Conservation (phyloP, 148 eudicot species). For the Amaranthus cruentus region DNA sequence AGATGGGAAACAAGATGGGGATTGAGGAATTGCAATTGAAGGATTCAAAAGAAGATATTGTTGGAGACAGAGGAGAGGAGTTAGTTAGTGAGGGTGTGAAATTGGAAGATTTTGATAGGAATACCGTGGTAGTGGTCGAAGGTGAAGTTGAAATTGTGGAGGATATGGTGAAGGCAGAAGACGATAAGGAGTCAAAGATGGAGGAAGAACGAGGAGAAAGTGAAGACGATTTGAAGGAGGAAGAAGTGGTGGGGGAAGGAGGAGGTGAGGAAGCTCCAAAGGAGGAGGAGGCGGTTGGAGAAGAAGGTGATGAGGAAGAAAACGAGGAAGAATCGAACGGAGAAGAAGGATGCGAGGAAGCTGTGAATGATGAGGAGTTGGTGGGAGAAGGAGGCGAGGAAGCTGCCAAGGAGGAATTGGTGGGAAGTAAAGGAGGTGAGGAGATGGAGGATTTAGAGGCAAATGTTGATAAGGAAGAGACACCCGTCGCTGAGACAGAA, state of each 20-base stretch:
- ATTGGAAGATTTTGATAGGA: background rate
- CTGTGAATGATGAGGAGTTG: background rate
- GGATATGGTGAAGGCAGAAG: background rate
- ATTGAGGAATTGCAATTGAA: conserved; percentile 4
- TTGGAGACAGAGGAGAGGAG: background rate
- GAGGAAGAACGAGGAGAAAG: background rate
- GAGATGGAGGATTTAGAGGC: conserved; percentile 23
- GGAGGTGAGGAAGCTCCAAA: conserved; percentile 11
- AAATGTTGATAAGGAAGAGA: conserved; percentile 21
- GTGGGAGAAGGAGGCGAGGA: conserved; percentile 3
- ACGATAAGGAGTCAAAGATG: conserved; percentile 14
- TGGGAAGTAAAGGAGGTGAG: conserved; percentile 17
- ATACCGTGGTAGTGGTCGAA: background rate
- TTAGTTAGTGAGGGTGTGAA: background rate
- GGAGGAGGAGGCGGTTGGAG: conserved; percentile 12
- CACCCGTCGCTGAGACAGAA: conserved; percentile 25
- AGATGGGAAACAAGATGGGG: background rate
- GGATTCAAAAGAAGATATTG: background rate
- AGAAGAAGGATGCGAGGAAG: conserved; percentile 5
- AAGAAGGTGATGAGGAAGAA: background rate
- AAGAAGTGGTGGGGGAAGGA: conserved; percentile 12
- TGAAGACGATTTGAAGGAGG: background rate
- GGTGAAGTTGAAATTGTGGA: conserved; percentile 3
- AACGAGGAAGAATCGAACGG: background rate
- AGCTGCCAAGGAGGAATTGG: background rate